Evolutionary conservation across 75 land plant genomes (phyloP).

Genomic region (Azolla pinnata): DNA sequence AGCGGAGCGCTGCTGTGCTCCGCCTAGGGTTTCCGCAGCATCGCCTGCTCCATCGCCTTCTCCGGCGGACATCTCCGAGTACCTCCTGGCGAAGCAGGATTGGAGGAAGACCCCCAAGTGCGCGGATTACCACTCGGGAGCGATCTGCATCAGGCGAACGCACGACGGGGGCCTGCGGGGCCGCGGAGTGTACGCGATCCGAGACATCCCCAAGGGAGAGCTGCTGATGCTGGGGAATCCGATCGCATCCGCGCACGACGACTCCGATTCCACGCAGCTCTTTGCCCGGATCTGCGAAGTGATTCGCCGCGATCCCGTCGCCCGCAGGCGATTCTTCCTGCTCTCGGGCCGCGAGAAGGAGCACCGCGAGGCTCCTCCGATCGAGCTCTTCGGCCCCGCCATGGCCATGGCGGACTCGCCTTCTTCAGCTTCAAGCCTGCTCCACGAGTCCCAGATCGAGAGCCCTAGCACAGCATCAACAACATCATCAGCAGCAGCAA

Average conservation of each 20-base stretch:
- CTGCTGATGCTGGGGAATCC: slow-evolving; percentile 29
- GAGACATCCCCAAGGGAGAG: slow-evolving; percentile 16
- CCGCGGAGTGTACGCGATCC: slow-evolving; percentile 18
- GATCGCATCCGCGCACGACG: slow-evolving; percentile 9
- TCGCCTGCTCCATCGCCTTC: too few species aligned
- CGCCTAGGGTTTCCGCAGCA: too few species aligned
- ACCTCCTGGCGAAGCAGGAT: too few species aligned
- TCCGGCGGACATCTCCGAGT: too few species aligned
- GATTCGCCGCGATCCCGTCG: too few species aligned
- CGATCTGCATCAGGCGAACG: slow-evolving; percentile 5
- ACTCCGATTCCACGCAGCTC: too few species aligned
- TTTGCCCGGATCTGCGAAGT: too few species aligned
- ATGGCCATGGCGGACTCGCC: background rate
- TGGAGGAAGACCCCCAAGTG: background rate
- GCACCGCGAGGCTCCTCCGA: background rate
- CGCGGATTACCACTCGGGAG: slow-evolving; percentile 21
- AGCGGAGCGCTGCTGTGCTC: too few species aligned
- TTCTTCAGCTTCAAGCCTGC: too few species aligned
- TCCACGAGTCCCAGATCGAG: too few species aligned
- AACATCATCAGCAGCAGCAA: too few species aligned
- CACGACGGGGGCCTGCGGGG: slow-evolving; percentile 14
- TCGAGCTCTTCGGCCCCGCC: background rate
- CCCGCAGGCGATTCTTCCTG: background rate
- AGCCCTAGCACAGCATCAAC: too few species aligned
- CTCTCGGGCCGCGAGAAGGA: slow-evolving; percentile 1